These are phyloP conservation scores for Chlamydomonas sp. DNA, from an alignment of 139 green algal species.

Conservation along the genomic window DNA sequence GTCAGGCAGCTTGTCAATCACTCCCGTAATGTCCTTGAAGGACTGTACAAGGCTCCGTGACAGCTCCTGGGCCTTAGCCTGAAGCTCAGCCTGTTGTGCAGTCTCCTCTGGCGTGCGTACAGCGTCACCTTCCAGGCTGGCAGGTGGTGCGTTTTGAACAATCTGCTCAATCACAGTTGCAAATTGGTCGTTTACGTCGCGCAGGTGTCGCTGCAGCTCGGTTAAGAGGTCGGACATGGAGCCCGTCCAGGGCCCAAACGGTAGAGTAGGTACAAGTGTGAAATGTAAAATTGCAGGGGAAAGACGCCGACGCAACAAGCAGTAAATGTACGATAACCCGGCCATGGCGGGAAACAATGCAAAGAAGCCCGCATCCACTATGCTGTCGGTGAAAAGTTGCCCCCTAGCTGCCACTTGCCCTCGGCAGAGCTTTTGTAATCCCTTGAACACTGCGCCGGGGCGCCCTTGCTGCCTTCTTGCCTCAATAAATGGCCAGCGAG, in stretches of 20 bases:
- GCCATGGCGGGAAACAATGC: no score
- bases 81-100: neutral
- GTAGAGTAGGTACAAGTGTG: neutral
- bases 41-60: neutral
- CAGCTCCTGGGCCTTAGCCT: slow-evolving; percentile 17
- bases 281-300: neutral
- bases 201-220: slow-evolving; percentile 16
- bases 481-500: no score
- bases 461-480: no score
- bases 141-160: slow-evolving; percentile 7
- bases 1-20: slow-evolving; percentile 35
- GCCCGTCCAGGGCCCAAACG: neutral
- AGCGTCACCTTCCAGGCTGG: neutral
- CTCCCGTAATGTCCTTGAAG: slow-evolving; percentile 22
- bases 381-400: no score
- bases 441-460: no score
- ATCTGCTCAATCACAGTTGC: slow-evolving; percentile 22
- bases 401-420: no score
- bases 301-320: neutral
- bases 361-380: no score
- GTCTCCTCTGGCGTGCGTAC: neutral
- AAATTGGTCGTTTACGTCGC: slow-evolving; percentile 36
- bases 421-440: no score
- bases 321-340: no score
- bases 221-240: slow-evolving; percentile 32